These are phyloP conservation scores for Platanthera zijinensis DNA, from an alignment of 106 monocot species.

Conservation along the genomic window DNA sequence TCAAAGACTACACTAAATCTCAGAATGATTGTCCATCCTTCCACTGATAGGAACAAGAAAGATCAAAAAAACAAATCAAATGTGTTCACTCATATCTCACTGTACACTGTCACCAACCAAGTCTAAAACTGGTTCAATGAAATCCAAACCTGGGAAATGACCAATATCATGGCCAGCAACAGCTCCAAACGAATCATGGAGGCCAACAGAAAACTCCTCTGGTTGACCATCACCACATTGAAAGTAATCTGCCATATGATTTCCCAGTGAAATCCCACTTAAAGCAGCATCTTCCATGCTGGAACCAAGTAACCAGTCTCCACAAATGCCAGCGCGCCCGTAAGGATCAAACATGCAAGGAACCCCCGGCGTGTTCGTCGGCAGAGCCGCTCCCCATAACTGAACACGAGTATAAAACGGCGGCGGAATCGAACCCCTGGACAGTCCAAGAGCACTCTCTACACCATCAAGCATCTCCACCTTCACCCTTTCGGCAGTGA, in stretches of 20 bases:
- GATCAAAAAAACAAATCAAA: neutral
- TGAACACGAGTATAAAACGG: slow-evolving; percentile 83
- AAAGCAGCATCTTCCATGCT: slow-evolving; percentile 82
- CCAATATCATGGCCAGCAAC: slow-evolving; percentile 74
- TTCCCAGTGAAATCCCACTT: slow-evolving; percentile 76
- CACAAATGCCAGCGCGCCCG: slow-evolving; percentile 95
- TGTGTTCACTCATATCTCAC: neutral
- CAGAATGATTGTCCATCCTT: no score
- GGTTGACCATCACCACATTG: slow-evolving; percentile 24
- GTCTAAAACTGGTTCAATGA: neutral
- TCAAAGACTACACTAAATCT: no score
- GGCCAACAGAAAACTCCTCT: slow-evolving; percentile 62
- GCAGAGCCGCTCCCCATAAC: slow-evolving; percentile 92
- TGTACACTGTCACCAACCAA: neutral
- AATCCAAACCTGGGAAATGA: slow-evolving; percentile 51
- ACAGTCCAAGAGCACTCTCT: slow-evolving; percentile 74
- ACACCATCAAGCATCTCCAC: slow-evolving; percentile 79
- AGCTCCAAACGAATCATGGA: slow-evolving; percentile 33
- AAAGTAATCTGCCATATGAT: slow-evolving; percentile 85
- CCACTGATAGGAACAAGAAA: neutral
- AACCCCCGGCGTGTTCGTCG: slow-evolving; percentile 62
- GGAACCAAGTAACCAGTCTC: slow-evolving; percentile 96
- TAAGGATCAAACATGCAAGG: slow-evolving; percentile 83
- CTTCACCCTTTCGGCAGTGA: slow-evolving; percentile 73
- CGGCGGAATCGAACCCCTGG: slow-evolving; percentile 42